Evolutionary conservation across 176 grass and related monocot species (phyloP), one percentile per base, ranked within the genome.

Genomic region (Oryza meyeriana): DNA sequence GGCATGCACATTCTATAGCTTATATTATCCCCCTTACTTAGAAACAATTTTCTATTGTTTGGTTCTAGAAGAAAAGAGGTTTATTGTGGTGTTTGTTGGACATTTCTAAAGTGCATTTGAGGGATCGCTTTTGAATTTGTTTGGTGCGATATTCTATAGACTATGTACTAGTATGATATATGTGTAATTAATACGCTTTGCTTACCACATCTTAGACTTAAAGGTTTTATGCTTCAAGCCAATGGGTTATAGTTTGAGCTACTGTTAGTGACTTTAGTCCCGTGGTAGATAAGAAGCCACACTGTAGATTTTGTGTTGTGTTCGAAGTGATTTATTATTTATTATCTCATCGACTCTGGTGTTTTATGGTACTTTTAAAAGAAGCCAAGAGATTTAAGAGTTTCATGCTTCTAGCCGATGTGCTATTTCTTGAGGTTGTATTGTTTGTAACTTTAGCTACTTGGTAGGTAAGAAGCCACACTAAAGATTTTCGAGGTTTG

Each of bases 1-100:
- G 34, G 34, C 61, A 4, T 75, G 70, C 77, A 67, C 70, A 68
- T 81, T 69, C 61, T 67, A 67, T 68, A 75, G 36, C 28, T 69
- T 76, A 69, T 76, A 22, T 87, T 87, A 87, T 76, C 78, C 39
- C 63, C 29, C 27, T 11, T 69, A 45, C 28, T 87, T 69, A 69
- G 33, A 68, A 8, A 10, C n/a, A 16, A 66, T 59, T 66, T 57
- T 80, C 9, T 66, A 40, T 33, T 5, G 69, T 41, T 41, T 6
- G 13, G 26, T 66, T 26, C 61, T 58, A 25, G 67, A 86, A 42
- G 50, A 58, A 74, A 35, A 44, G 36, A 71, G 40, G 2, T 74
- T 59, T 58, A 32, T 42, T 50, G 13, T 6, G 22, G 48, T 12
- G 52, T 32, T 71, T 33, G 39, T 25, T 72, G 24, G 17, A 17